Percentiles rank a stretch among this genome's conserved stretches.
These are phyloP conservation scores for Crucibulum laeve DNA, from an alignment of 768 basidiomycete genomes.

Conservation along the genomic window DNA sequence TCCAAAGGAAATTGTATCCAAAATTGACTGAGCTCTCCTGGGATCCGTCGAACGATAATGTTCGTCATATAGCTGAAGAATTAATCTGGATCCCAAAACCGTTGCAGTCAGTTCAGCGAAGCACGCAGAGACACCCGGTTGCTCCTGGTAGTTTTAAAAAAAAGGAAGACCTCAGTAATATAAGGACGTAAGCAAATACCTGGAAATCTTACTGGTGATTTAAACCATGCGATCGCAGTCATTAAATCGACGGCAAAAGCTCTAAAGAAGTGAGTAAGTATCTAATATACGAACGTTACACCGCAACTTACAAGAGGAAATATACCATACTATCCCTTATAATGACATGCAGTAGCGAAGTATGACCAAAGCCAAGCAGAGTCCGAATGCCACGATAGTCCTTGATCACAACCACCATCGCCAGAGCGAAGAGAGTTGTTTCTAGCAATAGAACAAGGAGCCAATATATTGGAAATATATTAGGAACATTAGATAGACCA, in stretches of 20 bases:
- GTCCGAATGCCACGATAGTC: conserved; percentile 13
- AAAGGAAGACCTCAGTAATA: not conserved
- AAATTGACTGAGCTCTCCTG: too few species aligned
- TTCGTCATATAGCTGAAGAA: conserved; percentile 24
- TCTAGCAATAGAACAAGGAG: conserved; percentile 24
- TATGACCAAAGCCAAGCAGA: not conserved
- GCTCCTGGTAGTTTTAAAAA: too few species aligned
- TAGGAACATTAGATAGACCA: conserved; percentile 9
- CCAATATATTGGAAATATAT: conserved; percentile 19
- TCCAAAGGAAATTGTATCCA: too few species aligned
- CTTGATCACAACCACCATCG: conserved; percentile 16
- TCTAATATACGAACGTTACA: not conserved
- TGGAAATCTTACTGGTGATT: conserved; percentile 1
- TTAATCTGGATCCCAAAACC: conserved; percentile 21
- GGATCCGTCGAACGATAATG: too few species aligned
- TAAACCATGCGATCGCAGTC: conserved; percentile 21
- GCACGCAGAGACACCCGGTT: conserved; percentile 18
- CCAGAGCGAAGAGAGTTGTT: conserved; percentile 19
- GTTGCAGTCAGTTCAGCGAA: conserved; percentile 18
- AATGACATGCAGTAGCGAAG: conserved; percentile 15
- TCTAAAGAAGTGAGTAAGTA: conserved; percentile 5
- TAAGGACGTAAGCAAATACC: too few species aligned
- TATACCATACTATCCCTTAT: conserved; percentile 23
- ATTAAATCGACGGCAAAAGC: conserved; percentile 18
- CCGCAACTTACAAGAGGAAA: conserved; percentile 17